Evolutionary conservation across 768 basidiomycete species (phyloP), one percentile per base, ranked within the genome.

Genomic region (Suillus clintonianus): DNA sequence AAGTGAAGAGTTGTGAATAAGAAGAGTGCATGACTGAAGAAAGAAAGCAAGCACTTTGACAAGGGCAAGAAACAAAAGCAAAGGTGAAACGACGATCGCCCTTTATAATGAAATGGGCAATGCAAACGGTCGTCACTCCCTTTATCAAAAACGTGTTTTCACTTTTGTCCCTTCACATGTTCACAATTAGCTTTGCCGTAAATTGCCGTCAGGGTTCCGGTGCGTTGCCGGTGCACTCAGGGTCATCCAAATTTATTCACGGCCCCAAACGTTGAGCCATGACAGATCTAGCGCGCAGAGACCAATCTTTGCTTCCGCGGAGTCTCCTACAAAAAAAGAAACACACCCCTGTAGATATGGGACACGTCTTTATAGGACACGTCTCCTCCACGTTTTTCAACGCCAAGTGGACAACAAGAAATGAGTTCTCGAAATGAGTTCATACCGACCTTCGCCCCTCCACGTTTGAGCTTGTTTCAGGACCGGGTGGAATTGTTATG

Each of bases 1-100:
- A 84, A 5, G 84, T 89, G 83, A 89, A 89, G 76, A 89, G 84
- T 48, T 85, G 82, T 0, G 86, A 87, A 67, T 89, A 89, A 2
- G 66, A 70, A 2, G 70, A 37, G 30, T 67, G 50, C 60, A 70
- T 72, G 54, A 57, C 14, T 5, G 47, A 22, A 45, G 14, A 42
- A 41, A 41, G 6, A 10, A 37, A 53, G 61, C 42, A 22, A 4
- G 5, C 14, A 53, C 5, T 27, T 27, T 27, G 27, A 27, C 15
- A 14, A 37, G 58, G 43, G 34, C 22, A 27, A 5, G 14, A 30
- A 36, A 61, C 32, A 41, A 59, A 24, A 15, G 14, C 11, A 4
- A 27, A 47, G 9, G 1, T 41, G 37, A 27, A 30, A 41, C 39
- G 1, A 41, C 39, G 1, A 45, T 13, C 39, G 61, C 24, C 17